phyloP scores from a whole-genome alignment of 2,329 filamentous ascomycete genomes.

The Sporothrix brunneoviolacea region DNA sequence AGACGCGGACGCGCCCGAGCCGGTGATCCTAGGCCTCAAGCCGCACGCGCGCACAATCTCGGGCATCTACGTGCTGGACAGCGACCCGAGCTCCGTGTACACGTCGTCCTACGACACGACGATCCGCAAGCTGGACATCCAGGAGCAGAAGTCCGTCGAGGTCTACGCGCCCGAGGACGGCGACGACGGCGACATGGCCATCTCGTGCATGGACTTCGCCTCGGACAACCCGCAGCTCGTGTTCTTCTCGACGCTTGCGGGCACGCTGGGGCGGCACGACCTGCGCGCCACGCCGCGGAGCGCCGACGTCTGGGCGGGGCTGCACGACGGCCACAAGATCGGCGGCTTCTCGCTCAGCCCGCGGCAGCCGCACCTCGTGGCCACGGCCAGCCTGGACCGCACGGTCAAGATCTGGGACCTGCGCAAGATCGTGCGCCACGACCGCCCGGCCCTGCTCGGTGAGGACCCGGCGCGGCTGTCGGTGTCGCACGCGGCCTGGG shows the following conservation, averaged over 20 bases:
- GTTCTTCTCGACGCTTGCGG: slow-evolving; percentile 82
- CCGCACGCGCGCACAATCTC: slow-evolving; percentile 84
- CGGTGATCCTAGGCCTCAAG: slow-evolving; percentile 83
- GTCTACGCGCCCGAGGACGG: slow-evolving; percentile 62
- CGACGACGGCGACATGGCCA: slow-evolving; percentile 55
- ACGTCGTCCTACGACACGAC: slow-evolving; percentile 90
- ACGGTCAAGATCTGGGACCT: slow-evolving; percentile 91
- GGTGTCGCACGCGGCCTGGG: slow-evolving; percentile 90
- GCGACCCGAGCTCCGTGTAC: slow-evolving; percentile 68
- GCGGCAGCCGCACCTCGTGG: slow-evolving; percentile 69
- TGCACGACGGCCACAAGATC: slow-evolving; percentile 82
- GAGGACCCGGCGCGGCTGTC: slow-evolving; percentile 78
- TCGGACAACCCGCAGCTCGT: slow-evolving; percentile 63
- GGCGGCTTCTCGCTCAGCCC: slow-evolving; percentile 87
- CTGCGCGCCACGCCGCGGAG: slow-evolving; percentile 49
- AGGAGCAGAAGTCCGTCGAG: slow-evolving; percentile 71
- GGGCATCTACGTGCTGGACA: slow-evolving; percentile 69
- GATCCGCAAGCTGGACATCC: slow-evolving; percentile 77
- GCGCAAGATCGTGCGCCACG: slow-evolving; percentile 64
- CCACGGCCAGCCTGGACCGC: slow-evolving; percentile 84
- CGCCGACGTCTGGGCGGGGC: slow-evolving; percentile 58
- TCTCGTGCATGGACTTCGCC: slow-evolving; percentile 80
- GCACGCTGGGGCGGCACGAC: slow-evolving; percentile 75
- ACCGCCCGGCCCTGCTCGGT: slow-evolving; percentile 62
- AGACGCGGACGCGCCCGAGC: slow-evolving; percentile 63